These are phyloP conservation scores for Alternaria dauci DNA, from an alignment of 2,329 filamentous ascomycete species.

Conservation along the genomic window DNA sequence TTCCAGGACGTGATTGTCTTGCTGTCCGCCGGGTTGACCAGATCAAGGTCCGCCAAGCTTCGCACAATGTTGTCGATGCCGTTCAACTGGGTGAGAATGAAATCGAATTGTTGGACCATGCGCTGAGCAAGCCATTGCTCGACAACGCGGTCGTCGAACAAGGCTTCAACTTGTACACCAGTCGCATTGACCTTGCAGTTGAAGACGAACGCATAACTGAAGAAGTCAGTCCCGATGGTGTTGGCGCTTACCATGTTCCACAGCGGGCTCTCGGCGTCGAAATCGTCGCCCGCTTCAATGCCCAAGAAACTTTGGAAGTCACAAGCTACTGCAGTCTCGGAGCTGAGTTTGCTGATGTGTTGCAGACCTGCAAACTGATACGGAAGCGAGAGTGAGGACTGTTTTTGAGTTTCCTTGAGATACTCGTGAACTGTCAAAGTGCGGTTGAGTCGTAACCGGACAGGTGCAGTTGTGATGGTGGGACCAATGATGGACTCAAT, in stretches of 20 bases:
- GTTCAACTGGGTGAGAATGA: slow-evolving; percentile 38
- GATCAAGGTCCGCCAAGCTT: slow-evolving; percentile 27
- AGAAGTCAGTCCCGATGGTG: slow-evolving; percentile 46
- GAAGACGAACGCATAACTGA: slow-evolving; percentile 48
- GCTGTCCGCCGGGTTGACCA: slow-evolving; percentile 35
- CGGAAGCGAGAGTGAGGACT: slow-evolving; percentile 38
- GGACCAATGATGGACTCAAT: slow-evolving; percentile 54
- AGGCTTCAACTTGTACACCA: slow-evolving; percentile 37
- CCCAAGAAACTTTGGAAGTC: slow-evolving; percentile 59
- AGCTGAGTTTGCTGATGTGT: slow-evolving; percentile 51
- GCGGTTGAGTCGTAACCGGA: slow-evolving; percentile 52
- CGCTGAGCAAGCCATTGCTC: slow-evolving; percentile 39
- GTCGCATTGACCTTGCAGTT: slow-evolving; percentile 37
- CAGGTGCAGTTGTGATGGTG: slow-evolving; percentile 53
- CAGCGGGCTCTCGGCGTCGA: slow-evolving; percentile 38
- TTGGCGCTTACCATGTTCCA: slow-evolving; percentile 47
- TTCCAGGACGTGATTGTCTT: slow-evolving; percentile 38
- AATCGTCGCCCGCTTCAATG: slow-evolving; percentile 47
- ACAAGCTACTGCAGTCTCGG: slow-evolving; percentile 55
- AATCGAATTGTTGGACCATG: slow-evolving; percentile 42
- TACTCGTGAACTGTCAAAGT: slow-evolving; percentile 35
- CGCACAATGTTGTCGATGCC: slow-evolving; percentile 13
- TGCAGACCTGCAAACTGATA: slow-evolving; percentile 57
- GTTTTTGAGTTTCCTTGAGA: slow-evolving; percentile 39
- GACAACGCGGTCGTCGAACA: slow-evolving; percentile 42